Evolutionary conservation across 2,329 filamentous ascomycete genomes (phyloP).

Genomic region (Xylaria sp.): DNA sequence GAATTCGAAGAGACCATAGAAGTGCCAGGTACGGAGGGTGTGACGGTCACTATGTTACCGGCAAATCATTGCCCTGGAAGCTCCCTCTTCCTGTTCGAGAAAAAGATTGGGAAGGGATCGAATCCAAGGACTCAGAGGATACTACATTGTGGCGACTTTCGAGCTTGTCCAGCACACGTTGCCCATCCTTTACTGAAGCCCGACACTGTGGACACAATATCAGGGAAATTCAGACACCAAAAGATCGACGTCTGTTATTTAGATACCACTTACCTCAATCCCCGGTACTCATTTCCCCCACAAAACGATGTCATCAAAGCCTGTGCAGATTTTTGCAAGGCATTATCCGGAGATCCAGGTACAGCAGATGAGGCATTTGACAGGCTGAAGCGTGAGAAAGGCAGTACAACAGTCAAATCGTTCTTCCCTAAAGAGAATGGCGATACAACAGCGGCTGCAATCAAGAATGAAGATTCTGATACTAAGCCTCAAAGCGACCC

Average conservation of each 20-base stretch:
- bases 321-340: slow-evolving; percentile 88
- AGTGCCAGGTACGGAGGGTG: slow-evolving; percentile 83
- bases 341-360: slow-evolving; percentile 72
- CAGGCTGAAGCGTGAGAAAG: slow-evolving; percentile 55
- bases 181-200: slow-evolving; percentile 84
- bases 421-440: slow-evolving; percentile 60
- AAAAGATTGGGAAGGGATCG: slow-evolving; percentile 70
- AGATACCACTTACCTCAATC: slow-evolving; percentile 96
- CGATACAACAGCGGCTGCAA: slow-evolving; percentile 31
- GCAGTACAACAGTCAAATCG: slow-evolving; percentile 61
- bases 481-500: slow-evolving; percentile 46
- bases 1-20: slow-evolving; percentile 85
- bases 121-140: slow-evolving; percentile 77
- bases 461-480: slow-evolving; percentile 46
- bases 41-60: slow-evolving; percentile 91
- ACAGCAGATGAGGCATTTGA: slow-evolving; percentile 61
- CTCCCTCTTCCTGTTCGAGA: slow-evolving; percentile 93
- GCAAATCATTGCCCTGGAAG: slow-evolving; percentile 98
- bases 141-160: slow-evolving; percentile 94
- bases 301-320: slow-evolving; percentile 89
- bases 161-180: slow-evolving; percentile 87
- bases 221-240: slow-evolving; percentile 79
- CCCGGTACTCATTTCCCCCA: slow-evolving; percentile 91
- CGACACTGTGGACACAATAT: slow-evolving; percentile 74
- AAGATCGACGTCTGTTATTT: slow-evolving; percentile 96